Evolutionary conservation across 1,284 basidiomycete species (phyloP), one percentile per base, ranked within the genome.

Genomic region (Phellopilus nigrolimitatus): DNA sequence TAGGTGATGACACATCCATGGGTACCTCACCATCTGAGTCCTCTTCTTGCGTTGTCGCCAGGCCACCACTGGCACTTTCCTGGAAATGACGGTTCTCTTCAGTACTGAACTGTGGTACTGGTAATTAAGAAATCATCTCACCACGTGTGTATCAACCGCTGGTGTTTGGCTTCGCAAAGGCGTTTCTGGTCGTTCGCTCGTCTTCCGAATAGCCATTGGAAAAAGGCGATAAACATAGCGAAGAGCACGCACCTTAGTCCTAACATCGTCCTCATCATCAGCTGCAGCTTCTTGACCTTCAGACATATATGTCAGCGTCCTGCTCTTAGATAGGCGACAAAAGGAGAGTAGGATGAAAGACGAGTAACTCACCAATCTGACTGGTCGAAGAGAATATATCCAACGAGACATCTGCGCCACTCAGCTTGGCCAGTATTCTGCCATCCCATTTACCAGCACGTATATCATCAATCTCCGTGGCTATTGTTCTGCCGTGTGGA

Each of bases 381-480:
- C 19, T 13, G 10, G 15, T 8, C 19, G 34, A 17, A n/a, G 34
- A 37, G 3, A 15, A 3, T 13, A 42, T 22, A 5, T 49, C 40
- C 19, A 45, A 4, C 13, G 42, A 24, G 7, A 45, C 15, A 2
- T 37, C 28, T 17, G 17, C 33, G 19, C 49, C 49, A 30, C 38
- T 40, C 13, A 45, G 7, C 24, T 45, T 37, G 4, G 45, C 21
- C 13, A 7, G 17, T 53, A 53, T 47, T 59, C 70, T 72, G 45
- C 74, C 71, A 59, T 89, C 84, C 77, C 82, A 80, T 56, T 72
- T 68, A 2, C 90, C 90, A 10, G 75, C 71, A 27, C 82, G 80
- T 58, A 93, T 86, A 5, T 83, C 79, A 50, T 87, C 81, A 42
- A 91, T 88, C 64, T 91, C 87, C 4, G 73, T 68, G 3, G 80